Percentiles rank a stretch among this genome's conserved stretches.
phyloP scores from a whole-genome alignment of 345 rosid genomes.

The Aquilaria sinensis region DNA sequence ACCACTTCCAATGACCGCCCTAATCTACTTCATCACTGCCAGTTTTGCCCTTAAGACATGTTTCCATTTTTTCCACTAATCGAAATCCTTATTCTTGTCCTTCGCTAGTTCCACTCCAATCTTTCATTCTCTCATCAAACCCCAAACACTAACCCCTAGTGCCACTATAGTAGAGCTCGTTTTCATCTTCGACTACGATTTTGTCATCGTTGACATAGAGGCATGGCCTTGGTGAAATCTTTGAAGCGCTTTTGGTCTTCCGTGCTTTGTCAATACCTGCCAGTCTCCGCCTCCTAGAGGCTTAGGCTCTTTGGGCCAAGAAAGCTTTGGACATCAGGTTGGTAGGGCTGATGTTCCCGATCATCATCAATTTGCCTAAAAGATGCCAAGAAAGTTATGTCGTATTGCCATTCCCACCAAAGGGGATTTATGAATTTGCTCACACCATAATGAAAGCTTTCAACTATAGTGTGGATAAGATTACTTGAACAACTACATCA shows the following conservation, averaged over 20 bases:
- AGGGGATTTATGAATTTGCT: conserved; percentile 77
- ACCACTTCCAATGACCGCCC: conserved; percentile 18
- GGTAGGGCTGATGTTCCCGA: conserved; percentile 82
- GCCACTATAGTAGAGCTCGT: conserved; percentile 77
- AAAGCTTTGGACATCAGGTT: conserved; percentile 95
- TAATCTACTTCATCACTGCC: not conserved
- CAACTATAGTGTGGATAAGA: conserved; percentile 74
- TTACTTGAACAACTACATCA: conserved; percentile 55
- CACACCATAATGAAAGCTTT: conserved; percentile 82
- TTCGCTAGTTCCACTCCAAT: conserved; percentile 1
- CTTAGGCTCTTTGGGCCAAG: conserved; percentile 66
- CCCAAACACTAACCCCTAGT: conserved; percentile 3
- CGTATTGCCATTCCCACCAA: conserved; percentile 78
- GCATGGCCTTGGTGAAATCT: conserved; percentile 85
- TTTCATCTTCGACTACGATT: conserved; percentile 77
- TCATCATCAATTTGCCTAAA: conserved; percentile 58
- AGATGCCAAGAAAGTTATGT: conserved; percentile 63
- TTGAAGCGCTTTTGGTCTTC: conserved; percentile 59
- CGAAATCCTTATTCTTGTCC: conserved; percentile 19
- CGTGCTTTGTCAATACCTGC: conserved; percentile 66
- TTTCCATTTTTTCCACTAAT: not conserved
- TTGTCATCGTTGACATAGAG: conserved; percentile 87
- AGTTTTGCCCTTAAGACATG: conserved; percentile 8
- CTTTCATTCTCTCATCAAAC: conserved; percentile 14
- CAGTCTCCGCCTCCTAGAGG: conserved; percentile 75